Percentiles rank a stretch among this genome's conserved stretches.
These are phyloP conservation scores for Waltergamsia citrina DNA, from an alignment of 2,329 filamentous ascomycete species.

Conservation along the genomic window DNA sequence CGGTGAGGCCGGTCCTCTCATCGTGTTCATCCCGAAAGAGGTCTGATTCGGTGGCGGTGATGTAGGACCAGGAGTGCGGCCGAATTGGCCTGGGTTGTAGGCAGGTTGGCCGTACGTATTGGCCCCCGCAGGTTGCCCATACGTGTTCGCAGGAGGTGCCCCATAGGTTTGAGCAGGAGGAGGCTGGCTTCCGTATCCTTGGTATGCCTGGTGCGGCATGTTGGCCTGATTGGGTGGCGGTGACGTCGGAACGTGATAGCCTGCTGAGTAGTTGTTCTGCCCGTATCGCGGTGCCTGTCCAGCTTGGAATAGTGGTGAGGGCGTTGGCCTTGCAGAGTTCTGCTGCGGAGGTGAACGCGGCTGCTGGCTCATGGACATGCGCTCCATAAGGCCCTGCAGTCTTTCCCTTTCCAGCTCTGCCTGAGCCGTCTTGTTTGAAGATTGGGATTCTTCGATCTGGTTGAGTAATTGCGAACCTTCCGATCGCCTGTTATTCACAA, in stretches of 20 bases:
- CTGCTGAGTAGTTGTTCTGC: conserved; percentile 42
- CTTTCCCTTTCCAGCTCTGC: conserved; percentile 85
- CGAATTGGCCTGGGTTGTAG: conserved; percentile 51
- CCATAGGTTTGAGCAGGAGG: conserved; percentile 35
- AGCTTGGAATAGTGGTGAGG: conserved; percentile 41
- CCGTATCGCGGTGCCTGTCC: conserved; percentile 36
- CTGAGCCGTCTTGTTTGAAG: conserved; percentile 45
- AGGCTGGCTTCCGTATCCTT: conserved; percentile 26
- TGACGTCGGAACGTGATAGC: conserved; percentile 50
- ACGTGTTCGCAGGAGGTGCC: conserved; percentile 15
- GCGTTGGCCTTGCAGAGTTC: conserved; percentile 14
- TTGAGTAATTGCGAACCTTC: conserved; percentile 85
- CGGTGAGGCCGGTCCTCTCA: conserved; percentile 37
- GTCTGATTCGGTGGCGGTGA: conserved; percentile 57
- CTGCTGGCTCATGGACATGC: conserved; percentile 74
- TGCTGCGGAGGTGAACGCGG: conserved; percentile 27
- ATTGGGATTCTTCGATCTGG: conserved; percentile 75
- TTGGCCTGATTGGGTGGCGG: conserved; percentile 39
- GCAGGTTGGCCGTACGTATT: no score
- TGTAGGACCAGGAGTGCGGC: conserved; percentile 45
- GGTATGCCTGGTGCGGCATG: conserved; percentile 30
- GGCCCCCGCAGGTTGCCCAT: no score
- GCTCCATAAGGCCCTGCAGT: conserved; percentile 83
- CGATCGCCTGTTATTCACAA: conserved; percentile 86
- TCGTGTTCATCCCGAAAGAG: conserved; percentile 29